Evolutionary conservation across 352 stramenopile species (phyloP), one percentile per base, ranked within the genome.

Genomic region (Phytophthora gonapodyides): DNA sequence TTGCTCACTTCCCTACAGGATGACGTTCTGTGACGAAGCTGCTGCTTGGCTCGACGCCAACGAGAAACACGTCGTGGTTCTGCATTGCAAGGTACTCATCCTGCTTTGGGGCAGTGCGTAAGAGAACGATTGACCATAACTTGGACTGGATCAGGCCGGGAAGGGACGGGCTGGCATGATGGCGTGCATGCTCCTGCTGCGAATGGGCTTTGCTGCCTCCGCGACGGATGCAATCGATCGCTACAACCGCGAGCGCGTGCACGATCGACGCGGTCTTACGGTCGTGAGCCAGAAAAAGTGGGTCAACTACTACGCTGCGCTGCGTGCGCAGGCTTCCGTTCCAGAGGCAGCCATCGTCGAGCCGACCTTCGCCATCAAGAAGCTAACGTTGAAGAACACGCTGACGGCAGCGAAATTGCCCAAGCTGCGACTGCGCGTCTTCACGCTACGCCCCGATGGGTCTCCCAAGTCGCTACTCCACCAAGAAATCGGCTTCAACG

Each of bases 111-210:
- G 19, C 15, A 37, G 15, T 27, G 5, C 21, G 3, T 40, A 1
- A 11, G 17, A 7, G 3, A 21, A 19, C 3, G 37, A 31, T 47
- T 53, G 31, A 46, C 5, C 45, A 36, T 54, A 0, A 24, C 17
- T 27, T 52, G 21, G 10, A 35, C 11, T 45, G 8, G 12, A 3
- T 21, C 37, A 86, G 77, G 83, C 83, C 16, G 83, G 83, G 33
- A 92, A 92, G 53, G 83, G 83, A 19, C 64, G 83, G 45, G 83
- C 80, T 17, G 83, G 83, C 1, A 92, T 92, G 83, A 92, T 92
- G 83, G 75, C 79, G 13, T 92, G 83, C 49, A 85, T 87, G 61
- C 60, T 92, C n/a, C 60, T 92, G 11, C 35, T 90, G 5, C 79
- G 78, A 30, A 90, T 92, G 83, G 57, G 73, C 9, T 90, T 75